phyloP scores from a whole-genome alignment of 2,329 filamentous ascomycete species.

The Colletotrichum abscissum region DNA sequence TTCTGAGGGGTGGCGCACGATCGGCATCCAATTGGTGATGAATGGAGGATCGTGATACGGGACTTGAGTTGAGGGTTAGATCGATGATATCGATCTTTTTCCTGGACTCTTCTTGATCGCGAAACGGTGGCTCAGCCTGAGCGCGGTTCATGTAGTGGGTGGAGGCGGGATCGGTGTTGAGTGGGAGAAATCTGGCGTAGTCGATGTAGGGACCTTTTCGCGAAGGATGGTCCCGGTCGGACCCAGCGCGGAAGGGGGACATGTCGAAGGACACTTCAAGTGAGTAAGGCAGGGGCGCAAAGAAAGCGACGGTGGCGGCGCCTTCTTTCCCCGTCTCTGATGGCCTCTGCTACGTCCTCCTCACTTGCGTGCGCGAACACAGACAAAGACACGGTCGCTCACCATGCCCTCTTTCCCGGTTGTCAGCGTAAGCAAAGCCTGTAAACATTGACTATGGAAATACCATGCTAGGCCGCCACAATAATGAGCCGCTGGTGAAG shows the following conservation, averaged over 20 bases:
- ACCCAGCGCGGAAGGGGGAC: conserved; percentile 23
- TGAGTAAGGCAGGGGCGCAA: not conserved
- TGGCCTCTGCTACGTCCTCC: conserved; percentile 18
- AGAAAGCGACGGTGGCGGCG: not conserved
- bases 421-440: conserved; percentile 27
- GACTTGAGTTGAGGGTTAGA: conserved; percentile 27
- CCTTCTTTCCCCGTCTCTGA: conserved; percentile 5
- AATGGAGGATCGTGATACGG: not conserved
- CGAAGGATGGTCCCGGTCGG: conserved; percentile 26
- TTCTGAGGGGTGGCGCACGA: conserved; percentile 2
- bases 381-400: conserved; percentile 32
- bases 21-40: conserved; percentile 17
- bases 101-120: not conserved
- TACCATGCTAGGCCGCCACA: conserved; percentile 29
- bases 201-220: conserved; percentile 28
- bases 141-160: not conserved
- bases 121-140: not conserved
- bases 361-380: conserved; percentile 34
- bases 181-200: conserved; percentile 10
- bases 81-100: conserved; percentile 18
- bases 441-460: conserved; percentile 34
- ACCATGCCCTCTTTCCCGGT: conserved; percentile 33
- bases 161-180: conserved; percentile 3
- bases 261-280: conserved; percentile 18
- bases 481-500: not conserved